phyloP scores from a whole-genome alignment of 306 rosid genomes.

The Quercus robur region DNA sequence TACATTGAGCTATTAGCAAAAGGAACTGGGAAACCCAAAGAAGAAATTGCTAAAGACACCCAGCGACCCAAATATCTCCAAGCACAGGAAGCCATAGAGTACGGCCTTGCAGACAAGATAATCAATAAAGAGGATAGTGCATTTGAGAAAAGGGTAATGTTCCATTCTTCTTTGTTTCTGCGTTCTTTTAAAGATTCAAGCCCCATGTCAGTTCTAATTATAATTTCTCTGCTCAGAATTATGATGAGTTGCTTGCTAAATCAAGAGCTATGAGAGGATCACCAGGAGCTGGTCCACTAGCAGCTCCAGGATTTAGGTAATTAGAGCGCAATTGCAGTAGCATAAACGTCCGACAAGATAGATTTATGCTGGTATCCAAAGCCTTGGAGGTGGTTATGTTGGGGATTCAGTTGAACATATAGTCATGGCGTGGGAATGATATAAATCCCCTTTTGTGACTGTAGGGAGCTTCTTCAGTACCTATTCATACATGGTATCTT shows the following conservation, averaged over 20 bases:
- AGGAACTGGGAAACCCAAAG: constrained; percentile 77
- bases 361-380: constrained; percentile 17
- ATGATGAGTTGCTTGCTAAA: constrained; percentile 69
- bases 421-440: not conserved
- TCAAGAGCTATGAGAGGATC: constrained; percentile 65
- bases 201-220: constrained; percentile 1
- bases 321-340: not conserved
- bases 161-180: not conserved
- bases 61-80: constrained; percentile 58
- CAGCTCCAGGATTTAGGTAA: constrained; percentile 73
- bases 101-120: constrained; percentile 82
- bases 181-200: not conserved
- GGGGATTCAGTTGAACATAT: not conserved
- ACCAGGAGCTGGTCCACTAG: constrained; percentile 62
- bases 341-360: not conserved
- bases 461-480: not conserved
- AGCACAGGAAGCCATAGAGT: constrained; percentile 80
- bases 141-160: constrained; percentile 70
- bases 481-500: constrained; percentile 2
- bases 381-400: constrained; percentile 9
- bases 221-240: constrained; percentile 48
- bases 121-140: constrained; percentile 36
- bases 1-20: constrained; percentile 76
- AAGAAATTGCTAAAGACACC: constrained; percentile 71
- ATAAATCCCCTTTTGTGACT: not conserved